A percentile compares a stretch with the other conserved stretches of the same genome.
Conservation (phyloP, 2,329 filamentous ascomycete genomes). For the Lachnellula subtilissima region DNA sequence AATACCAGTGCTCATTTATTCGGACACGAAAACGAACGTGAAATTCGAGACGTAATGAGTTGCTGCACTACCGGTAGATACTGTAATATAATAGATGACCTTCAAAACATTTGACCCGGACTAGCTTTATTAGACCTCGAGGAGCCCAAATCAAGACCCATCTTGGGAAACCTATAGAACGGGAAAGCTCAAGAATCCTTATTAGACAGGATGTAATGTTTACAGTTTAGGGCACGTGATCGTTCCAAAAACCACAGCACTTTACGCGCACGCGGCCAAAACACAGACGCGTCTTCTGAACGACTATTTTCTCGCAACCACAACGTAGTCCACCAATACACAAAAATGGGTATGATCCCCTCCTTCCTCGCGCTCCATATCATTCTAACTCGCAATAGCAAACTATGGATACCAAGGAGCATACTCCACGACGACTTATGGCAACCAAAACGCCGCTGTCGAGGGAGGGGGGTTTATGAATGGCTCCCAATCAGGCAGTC, state of each 20-base stretch:
- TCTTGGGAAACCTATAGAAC: too few species aligned
- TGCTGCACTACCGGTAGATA: too few species aligned
- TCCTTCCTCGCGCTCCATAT: neutral
- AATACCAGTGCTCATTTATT: too few species aligned
- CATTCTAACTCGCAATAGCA: constrained; percentile 20
- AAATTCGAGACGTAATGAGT: too few species aligned
- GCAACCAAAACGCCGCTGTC: constrained; percentile 53
- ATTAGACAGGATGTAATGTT: too few species aligned
- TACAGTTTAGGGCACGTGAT: neutral
- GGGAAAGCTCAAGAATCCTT: too few species aligned
- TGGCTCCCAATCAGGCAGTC: constrained; percentile 57
- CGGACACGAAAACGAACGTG: too few species aligned
- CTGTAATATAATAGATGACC: too few species aligned
- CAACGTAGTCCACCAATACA: constrained; percentile 6
- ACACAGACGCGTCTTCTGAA: constrained; percentile 11
- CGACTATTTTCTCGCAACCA: constrained; percentile 1
- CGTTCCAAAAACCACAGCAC: neutral
- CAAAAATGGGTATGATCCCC: constrained; percentile 14
- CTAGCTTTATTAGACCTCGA: too few species aligned
- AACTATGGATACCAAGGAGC: constrained; percentile 27
- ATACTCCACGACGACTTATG: constrained; percentile 33
- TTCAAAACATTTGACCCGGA: too few species aligned
- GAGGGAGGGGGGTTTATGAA: constrained; percentile 56
- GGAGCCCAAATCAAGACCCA: too few species aligned
- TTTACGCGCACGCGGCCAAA: constrained; percentile 15